Evolutionary conservation across 2,329 filamentous ascomycete genomes (phyloP).

Genomic region (Phaeosphaeria sp.): DNA sequence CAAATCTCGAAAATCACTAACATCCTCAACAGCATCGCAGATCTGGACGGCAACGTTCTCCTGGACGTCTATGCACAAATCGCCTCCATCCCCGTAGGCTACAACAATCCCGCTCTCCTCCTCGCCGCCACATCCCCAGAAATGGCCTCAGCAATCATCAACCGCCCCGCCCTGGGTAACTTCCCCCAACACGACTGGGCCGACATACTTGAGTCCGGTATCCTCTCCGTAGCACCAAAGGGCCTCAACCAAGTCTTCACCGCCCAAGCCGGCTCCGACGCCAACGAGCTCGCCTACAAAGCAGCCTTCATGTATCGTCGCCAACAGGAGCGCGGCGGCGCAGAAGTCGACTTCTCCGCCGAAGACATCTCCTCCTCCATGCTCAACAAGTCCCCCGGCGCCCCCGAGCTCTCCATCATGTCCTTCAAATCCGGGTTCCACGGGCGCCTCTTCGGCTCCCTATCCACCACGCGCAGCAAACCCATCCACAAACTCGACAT

Average conservation of each 20-base stretch:
- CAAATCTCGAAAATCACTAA: constrained; percentile 5
- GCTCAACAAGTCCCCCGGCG: constrained; percentile 81
- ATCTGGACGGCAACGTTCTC: constrained; percentile 73
- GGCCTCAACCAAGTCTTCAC: constrained; percentile 91
- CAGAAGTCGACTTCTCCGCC: constrained; percentile 77
- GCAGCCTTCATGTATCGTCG: constrained; percentile 93
- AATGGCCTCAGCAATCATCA: constrained; percentile 82
- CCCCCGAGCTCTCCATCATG: constrained; percentile 81
- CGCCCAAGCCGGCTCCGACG: constrained; percentile 85
- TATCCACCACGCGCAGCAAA: constrained; percentile 91
- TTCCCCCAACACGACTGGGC: constrained; percentile 89
- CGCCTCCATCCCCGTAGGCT: constrained; percentile 88
- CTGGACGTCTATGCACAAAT: constrained; percentile 90
- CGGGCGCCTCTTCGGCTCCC: constrained; percentile 84
- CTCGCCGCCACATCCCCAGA: constrained; percentile 75
- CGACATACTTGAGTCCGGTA: constrained; percentile 76
- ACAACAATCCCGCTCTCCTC: constrained; percentile 83
- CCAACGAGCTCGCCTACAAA: constrained; percentile 95
- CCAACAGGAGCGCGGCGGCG: constrained; percentile 79
- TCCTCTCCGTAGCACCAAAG: constrained; percentile 82
- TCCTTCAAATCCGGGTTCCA: constrained; percentile 91
- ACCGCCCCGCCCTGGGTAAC: constrained; percentile 88
- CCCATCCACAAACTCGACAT: constrained; percentile 95
- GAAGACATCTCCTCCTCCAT: constrained; percentile 78
- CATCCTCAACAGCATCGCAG: constrained; percentile 58